Percentiles rank a stretch among this genome's conserved stretches.
phyloP scores from a whole-genome alignment of 2,329 filamentous ascomycete species.

The Periconia macrospinosa region DNA sequence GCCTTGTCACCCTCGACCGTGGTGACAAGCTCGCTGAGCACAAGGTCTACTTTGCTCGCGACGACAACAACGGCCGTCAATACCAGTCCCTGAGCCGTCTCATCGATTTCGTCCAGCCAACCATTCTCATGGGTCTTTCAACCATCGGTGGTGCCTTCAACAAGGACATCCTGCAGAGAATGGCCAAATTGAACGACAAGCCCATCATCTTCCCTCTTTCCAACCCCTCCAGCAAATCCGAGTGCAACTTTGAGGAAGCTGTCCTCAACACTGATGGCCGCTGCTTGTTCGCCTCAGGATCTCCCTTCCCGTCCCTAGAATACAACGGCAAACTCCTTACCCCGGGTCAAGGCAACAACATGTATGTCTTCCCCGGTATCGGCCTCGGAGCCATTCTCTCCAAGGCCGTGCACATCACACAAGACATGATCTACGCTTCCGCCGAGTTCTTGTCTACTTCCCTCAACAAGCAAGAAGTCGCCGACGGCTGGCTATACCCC shows the following conservation, averaged over 20 bases:
- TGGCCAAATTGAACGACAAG: constrained; percentile 65
- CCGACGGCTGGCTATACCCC: constrained; percentile 85
- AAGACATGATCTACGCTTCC: constrained; percentile 96
- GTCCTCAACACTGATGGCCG: constrained; percentile 88
- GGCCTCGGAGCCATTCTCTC: constrained; percentile 90
- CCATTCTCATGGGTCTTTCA: constrained; percentile 89
- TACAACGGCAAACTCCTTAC: constrained; percentile 49
- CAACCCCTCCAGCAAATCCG: constrained; percentile 94
- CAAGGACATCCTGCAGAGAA: constrained; percentile 72
- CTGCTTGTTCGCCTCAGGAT: constrained; percentile 92
- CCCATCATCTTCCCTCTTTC: constrained; percentile 86
- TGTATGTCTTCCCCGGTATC: constrained; percentile 96
- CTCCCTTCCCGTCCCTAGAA: constrained; percentile 76
- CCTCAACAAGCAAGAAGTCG: constrained; percentile 78
- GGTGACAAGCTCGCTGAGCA: constrained; percentile 93
- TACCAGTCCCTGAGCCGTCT: constrained; percentile 83
- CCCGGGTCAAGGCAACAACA: constrained; percentile 69
- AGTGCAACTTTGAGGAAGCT: constrained; percentile 96
- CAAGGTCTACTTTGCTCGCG: constrained; percentile 69
- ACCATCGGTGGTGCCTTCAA: constrained; percentile 96
- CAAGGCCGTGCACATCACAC: constrained; percentile 83
- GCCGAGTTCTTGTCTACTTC: constrained; percentile 78
- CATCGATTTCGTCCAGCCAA: constrained; percentile 92
- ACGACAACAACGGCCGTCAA: constrained; percentile 66
- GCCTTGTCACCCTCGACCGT: constrained; percentile 88